Conservation (phyloP, 352 stramenopile species). For the Globisporangium ultimum region DNA sequence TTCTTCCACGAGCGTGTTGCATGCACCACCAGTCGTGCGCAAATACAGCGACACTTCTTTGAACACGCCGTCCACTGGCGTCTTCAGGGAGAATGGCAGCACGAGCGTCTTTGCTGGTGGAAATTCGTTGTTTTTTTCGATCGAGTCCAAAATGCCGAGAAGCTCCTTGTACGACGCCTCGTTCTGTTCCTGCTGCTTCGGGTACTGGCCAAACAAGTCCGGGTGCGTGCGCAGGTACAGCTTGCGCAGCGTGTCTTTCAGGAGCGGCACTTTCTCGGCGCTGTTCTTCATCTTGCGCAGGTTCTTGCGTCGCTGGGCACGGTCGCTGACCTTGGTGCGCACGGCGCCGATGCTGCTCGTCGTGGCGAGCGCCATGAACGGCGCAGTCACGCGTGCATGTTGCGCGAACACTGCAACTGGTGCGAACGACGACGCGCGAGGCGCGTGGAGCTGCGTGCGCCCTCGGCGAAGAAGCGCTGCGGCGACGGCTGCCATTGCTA, state of each 20-base stretch:
- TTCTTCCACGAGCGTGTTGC: constrained; percentile 76
- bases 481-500: too few species aligned
- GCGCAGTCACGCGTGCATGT: constrained; percentile 6
- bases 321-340: constrained; percentile 71
- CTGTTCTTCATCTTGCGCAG: constrained; percentile 78
- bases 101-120: constrained; percentile 65
- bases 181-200: constrained; percentile 58
- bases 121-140: constrained; percentile 78
- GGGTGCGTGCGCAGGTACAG: constrained; percentile 80
- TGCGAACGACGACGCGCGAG: background rate
- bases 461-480: too few species aligned
- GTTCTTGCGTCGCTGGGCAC: constrained; percentile 65
- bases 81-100: constrained; percentile 73
- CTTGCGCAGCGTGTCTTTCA: constrained; percentile 79
- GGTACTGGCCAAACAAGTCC: constrained; percentile 74
- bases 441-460: too few species aligned
- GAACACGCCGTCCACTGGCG: constrained; percentile 60
- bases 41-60: constrained; percentile 62
- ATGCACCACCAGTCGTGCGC: constrained; percentile 69
- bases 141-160: constrained; percentile 75
- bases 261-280: constrained; percentile 46
- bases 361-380: constrained; percentile 18
- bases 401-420: background rate
- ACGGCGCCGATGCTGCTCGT: constrained; percentile 21
- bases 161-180: constrained; percentile 80